These are phyloP conservation scores for Rhodotorula sp. DNA, from an alignment of 1,284 basidiomycete species.

Conservation along the genomic window DNA sequence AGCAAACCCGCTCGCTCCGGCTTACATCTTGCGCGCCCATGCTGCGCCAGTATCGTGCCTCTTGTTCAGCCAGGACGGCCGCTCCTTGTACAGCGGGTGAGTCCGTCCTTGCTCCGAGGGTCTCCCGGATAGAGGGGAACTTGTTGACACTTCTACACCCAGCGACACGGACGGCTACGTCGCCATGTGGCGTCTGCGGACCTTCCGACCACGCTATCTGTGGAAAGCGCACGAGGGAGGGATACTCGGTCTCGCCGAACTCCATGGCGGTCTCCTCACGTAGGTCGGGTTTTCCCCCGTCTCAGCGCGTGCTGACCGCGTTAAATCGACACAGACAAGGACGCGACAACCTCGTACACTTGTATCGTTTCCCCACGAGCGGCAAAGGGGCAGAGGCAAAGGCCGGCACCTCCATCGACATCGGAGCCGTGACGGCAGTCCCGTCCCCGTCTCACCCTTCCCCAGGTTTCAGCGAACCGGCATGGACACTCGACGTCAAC, in stretches of 20 bases:
- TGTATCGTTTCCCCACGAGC: constrained; percentile 15
- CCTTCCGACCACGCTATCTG: constrained; percentile 29
- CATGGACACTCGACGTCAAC: constrained; percentile 39
- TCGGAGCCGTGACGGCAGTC: constrained; percentile 1
- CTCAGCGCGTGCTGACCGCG: neutral
- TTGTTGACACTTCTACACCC: neutral
- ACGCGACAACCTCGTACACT: constrained; percentile 39
- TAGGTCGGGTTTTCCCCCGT: constrained; percentile 18
- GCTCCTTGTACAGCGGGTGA: constrained; percentile 31
- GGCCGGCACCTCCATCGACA: neutral
- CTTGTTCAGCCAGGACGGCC: constrained; percentile 15
- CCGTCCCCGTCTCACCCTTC: neutral
- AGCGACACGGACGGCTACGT: constrained; percentile 42
- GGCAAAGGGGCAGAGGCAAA: rapidly evolving
- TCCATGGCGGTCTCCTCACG: constrained; percentile 34
- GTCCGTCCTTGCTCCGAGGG: neutral
- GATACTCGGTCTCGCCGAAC: constrained; percentile 32
- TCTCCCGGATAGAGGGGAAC: no score
- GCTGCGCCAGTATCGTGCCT: constrained; percentile 32
- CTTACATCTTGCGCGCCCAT: constrained; percentile 41
- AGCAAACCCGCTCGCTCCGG: constrained; percentile 8
- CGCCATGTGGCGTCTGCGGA: constrained; percentile 37
- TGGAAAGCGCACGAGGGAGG: constrained; percentile 40
- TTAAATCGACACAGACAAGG: constrained; percentile 31
- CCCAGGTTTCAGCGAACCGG: neutral